These are phyloP conservation scores for Strigomonas galati DNA, from an alignment of 208 protist genomes.

Conservation along the genomic window DNA sequence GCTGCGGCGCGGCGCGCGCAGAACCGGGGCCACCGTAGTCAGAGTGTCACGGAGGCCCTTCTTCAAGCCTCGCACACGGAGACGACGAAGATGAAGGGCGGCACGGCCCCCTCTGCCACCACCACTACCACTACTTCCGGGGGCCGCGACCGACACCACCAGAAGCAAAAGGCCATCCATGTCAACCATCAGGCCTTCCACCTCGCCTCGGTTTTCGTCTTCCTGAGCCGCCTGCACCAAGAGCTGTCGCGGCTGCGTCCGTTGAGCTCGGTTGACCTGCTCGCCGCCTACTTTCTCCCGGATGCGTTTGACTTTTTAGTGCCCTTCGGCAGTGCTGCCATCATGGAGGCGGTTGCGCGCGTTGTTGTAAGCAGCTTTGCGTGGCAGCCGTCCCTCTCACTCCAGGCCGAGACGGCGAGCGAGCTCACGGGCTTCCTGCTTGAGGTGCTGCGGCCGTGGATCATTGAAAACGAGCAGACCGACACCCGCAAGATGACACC, in stretches of 20 bases:
- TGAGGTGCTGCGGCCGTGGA: not conserved
- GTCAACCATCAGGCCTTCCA: constrained; percentile 33
- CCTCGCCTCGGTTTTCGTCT: constrained; percentile 45
- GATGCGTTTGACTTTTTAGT: constrained; percentile 34
- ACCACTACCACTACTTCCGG: not conserved
- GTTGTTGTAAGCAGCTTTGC: constrained; percentile 37
- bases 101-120: not conserved
- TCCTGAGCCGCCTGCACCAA: constrained; percentile 41
- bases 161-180: constrained; percentile 29
- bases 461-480: not conserved
- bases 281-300: constrained; percentile 51
- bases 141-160: not conserved
- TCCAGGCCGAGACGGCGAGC: not conserved
- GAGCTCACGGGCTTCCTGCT: not conserved
- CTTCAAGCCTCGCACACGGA: constrained; percentile 12
- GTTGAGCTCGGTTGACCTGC: constrained; percentile 22
- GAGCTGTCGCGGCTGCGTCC: constrained; percentile 24
- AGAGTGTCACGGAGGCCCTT: constrained; percentile 22
- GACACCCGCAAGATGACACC: too few relatives aligned
- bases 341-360: constrained; percentile 59
- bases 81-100: too few relatives aligned
- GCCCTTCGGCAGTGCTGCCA: constrained; percentile 38
- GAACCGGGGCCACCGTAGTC: constrained; percentile 14
- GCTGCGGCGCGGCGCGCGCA: not conserved
- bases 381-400: constrained; percentile 4